These are phyloP conservation scores for Microcera coccophila DNA, from an alignment of 2,329 filamentous ascomycete genomes.

Conservation along the genomic window DNA sequence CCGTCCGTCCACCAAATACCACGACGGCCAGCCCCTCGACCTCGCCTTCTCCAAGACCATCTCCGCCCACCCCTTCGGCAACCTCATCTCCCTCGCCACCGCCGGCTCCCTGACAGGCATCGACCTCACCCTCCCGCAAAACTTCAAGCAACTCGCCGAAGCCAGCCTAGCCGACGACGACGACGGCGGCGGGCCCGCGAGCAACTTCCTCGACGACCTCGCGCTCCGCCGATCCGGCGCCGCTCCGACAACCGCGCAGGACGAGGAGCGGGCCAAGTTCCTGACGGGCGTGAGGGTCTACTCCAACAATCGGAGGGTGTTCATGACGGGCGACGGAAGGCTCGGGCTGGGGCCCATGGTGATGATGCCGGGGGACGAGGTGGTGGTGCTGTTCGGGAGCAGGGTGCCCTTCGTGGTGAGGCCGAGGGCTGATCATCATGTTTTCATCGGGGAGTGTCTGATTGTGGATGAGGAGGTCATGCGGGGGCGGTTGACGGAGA, in stretches of 20 bases:
- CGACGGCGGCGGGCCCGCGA: background rate
- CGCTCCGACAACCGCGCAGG: background rate
- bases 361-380: conserved; percentile 10
- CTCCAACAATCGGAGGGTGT: conserved; percentile 5
- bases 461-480: conserved; percentile 15
- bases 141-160: background rate
- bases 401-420: conserved; percentile 11
- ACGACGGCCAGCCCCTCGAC: conserved; percentile 7
- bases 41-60: conserved; percentile 11
- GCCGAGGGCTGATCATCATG: conserved; percentile 3
- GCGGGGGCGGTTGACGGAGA: conserved; percentile 10
- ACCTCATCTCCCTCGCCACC: conserved; percentile 1
- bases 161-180: background rate
- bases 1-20: conserved; percentile 1
- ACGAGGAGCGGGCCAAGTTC: background rate
- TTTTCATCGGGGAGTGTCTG: conserved; percentile 12
- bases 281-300: conserved; percentile 1
- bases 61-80: conserved; percentile 4
- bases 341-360: conserved; percentile 12
- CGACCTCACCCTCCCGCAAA: background rate
- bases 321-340: conserved; percentile 8
- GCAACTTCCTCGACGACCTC: background rate
- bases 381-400: conserved; percentile 8
- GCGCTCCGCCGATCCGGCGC: background rate
- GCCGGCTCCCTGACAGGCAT: background rate